Evolutionary conservation across 306 rosid species (phyloP).

Genomic region (Sophora flavescens): DNA sequence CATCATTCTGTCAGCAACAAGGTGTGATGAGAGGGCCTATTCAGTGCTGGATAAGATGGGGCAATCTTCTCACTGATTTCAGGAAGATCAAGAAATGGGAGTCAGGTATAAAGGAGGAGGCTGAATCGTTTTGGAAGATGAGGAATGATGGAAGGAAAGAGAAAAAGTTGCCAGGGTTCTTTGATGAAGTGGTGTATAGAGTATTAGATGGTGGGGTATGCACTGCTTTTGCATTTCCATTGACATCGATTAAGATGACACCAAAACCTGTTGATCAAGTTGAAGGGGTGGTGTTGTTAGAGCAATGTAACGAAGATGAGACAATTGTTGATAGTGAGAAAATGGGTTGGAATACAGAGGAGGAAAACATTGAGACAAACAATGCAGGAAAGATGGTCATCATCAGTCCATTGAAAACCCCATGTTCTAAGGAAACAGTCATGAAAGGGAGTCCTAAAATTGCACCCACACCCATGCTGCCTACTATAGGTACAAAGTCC

Average conservation of each 20-base stretch:
- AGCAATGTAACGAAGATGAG: slow-evolving; percentile 42
- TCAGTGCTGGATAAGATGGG: slow-evolving; percentile 61
- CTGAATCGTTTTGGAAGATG: slow-evolving; percentile 62
- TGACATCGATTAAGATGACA: slow-evolving; percentile 43
- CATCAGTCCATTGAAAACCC: slow-evolving; percentile 25
- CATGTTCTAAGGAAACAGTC: slow-evolving; percentile 21
- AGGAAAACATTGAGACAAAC: slow-evolving; percentile 40
- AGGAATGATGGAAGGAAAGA: slow-evolving; percentile 54
- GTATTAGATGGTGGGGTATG: slow-evolving; percentile 53
- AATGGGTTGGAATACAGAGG: slow-evolving; percentile 53
- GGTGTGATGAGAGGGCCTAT: slow-evolving; percentile 61
- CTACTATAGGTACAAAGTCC: slow-evolving; percentile 43
- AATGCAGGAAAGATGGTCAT: not conserved
- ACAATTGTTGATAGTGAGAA: slow-evolving; percentile 49
- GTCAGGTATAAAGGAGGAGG: slow-evolving; percentile 30
- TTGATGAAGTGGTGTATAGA: slow-evolving; percentile 54
- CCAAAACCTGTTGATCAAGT: slow-evolving; percentile 34
- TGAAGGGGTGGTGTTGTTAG: slow-evolving; percentile 17
- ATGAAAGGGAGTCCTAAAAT: slow-evolving; percentile 10
- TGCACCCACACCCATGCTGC: not conserved
- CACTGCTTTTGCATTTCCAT: slow-evolving; percentile 50
- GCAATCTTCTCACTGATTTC: slow-evolving; percentile 61
- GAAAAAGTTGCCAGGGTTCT: slow-evolving; percentile 56
- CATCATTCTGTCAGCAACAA: slow-evolving; percentile 51
- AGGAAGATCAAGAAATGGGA: slow-evolving; percentile 67